phyloP scores from a whole-genome alignment of 345 rosid genomes.

The Camelina laxa region DNA sequence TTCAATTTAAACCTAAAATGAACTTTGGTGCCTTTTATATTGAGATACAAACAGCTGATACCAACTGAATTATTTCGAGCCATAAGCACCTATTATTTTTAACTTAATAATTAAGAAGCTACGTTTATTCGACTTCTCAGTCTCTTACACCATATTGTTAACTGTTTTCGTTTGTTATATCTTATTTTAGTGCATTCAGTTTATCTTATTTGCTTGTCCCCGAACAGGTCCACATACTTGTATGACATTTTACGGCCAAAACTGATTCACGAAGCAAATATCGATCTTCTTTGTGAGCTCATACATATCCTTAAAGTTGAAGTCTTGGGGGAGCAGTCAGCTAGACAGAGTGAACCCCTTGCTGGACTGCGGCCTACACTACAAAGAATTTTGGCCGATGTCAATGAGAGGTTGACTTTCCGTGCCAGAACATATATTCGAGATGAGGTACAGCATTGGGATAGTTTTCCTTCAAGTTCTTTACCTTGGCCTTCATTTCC shows the following conservation, averaged over 20 bases:
- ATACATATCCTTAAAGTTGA: slow-evolving; percentile 94
- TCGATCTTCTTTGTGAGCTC: slow-evolving; percentile 93
- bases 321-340: slow-evolving; percentile 87
- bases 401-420: slow-evolving; percentile 91
- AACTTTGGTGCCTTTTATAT: slow-evolving; percentile 20
- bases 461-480: slow-evolving; percentile 18
- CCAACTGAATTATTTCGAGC: not conserved
- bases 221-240: slow-evolving; percentile 77
- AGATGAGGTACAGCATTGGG: slow-evolving; percentile 71
- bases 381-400: slow-evolving; percentile 90
- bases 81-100: not conserved
- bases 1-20: slow-evolving; percentile 10
- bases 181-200: not conserved
- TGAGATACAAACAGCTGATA: slow-evolving; percentile 6
- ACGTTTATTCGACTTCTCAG: slow-evolving; percentile 8
- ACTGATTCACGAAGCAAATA: slow-evolving; percentile 84
- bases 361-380: slow-evolving; percentile 89
- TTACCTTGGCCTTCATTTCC: slow-evolving; percentile 20
- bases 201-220: slow-evolving; percentile 25
- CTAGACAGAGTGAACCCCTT: slow-evolving; percentile 74
- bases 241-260: slow-evolving; percentile 95
- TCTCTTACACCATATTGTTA: slow-evolving; percentile 12
- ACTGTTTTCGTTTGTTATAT: slow-evolving; percentile 15
- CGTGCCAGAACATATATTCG: slow-evolving; percentile 96
- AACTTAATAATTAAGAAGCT: not conserved